Percentiles rank a stretch among this genome's conserved stretches.
Conservation (phyloP, 2,329 filamentous ascomycete species). For the Tolypocladium amazonense region DNA sequence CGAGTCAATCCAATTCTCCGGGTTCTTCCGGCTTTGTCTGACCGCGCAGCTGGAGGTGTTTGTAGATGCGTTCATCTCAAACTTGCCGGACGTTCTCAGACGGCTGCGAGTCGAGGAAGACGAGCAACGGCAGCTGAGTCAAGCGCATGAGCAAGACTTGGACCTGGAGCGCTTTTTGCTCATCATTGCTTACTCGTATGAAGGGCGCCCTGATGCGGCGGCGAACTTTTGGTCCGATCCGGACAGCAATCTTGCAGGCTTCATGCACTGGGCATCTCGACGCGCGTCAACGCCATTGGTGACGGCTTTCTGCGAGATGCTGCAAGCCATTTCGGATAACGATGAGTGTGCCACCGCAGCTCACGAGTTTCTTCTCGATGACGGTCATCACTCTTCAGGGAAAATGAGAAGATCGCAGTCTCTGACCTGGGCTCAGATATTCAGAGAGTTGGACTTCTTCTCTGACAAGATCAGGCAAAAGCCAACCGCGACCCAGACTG, state of each 20-base stretch:
- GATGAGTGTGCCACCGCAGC: constrained; percentile 74
- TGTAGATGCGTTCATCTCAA: constrained; percentile 85
- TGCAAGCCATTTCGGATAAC: constrained; percentile 77
- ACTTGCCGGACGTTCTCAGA: constrained; percentile 85
- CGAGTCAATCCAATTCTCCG: constrained; percentile 59
- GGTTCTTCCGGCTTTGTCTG: constrained; percentile 60
- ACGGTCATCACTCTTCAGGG: constrained; percentile 60
- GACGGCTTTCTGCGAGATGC: constrained; percentile 92
- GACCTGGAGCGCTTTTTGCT: constrained; percentile 85
- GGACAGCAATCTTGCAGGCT: constrained; percentile 87
- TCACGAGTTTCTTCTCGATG: constrained; percentile 83
- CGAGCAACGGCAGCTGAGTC: constrained; percentile 63
- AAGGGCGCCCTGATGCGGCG: constrained; percentile 73
- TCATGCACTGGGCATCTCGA: constrained; percentile 93
- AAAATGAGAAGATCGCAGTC: constrained; percentile 77
- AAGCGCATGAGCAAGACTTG: constrained; percentile 54
- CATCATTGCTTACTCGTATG: constrained; percentile 85
- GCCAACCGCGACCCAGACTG: constrained; percentile 32
- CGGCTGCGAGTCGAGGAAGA: constrained; percentile 83
- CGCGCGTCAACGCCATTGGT: constrained; percentile 92
- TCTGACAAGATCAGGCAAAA: constrained; percentile 68
- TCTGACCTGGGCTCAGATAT: constrained; percentile 87
- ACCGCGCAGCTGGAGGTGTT: constrained; percentile 81
- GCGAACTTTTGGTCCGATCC: constrained; percentile 86
- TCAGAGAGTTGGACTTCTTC: constrained; percentile 81